These are phyloP conservation scores for Oropetium thomaeum DNA, from an alignment of 176 grass and related monocot species.

Conservation along the genomic window DNA sequence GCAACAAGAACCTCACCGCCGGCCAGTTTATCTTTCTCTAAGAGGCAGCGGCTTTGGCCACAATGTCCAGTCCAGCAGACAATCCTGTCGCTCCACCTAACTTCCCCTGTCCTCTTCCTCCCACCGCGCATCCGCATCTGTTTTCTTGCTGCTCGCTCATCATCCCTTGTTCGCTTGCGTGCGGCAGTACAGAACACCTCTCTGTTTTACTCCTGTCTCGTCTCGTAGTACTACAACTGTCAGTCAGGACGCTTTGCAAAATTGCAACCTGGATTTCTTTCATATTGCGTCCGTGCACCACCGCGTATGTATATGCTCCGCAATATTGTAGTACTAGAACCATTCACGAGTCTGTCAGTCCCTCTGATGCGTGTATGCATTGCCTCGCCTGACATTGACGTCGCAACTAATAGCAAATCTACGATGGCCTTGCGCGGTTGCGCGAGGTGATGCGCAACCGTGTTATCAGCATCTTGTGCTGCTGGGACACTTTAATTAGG, in stretches of 20 bases:
- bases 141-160: not conserved
- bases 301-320: not conserved
- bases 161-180: no score
- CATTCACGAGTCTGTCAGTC: not conserved
- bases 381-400: not conserved
- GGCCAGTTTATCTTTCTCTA: no score
- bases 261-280: not conserved
- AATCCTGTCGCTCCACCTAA: conserved; percentile 33
- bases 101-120: conserved; percentile 7
- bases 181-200: not conserved
- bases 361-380: not conserved
- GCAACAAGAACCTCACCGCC: no score
- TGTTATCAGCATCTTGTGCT: not conserved
- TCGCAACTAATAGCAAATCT: conserved; percentile 19
- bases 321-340: no score
- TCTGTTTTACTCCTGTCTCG: not conserved
- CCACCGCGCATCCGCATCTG: not conserved
- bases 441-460: not conserved
- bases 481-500: conserved; percentile 14
- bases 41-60: no score
- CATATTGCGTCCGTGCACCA: no score
- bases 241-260: no score
- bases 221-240: no score
- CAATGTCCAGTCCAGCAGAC: no score
- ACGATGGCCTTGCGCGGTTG: conserved; percentile 1